phyloP scores from a whole-genome alignment of 139 green algal species.

The Nannochloris sp. region DNA sequence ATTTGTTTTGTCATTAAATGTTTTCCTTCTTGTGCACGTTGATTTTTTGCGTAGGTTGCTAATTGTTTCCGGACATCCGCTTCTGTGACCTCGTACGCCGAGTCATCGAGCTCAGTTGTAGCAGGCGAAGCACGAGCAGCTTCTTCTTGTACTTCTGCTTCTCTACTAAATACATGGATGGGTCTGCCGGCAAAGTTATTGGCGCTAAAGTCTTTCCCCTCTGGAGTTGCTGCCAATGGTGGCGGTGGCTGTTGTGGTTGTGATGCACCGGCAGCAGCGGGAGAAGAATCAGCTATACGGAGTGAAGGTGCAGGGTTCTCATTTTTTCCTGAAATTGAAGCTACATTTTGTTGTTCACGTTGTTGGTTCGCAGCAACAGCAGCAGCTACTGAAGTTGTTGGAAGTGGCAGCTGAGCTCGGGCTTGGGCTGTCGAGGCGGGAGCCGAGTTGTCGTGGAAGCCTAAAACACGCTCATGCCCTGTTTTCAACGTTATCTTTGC shows the following conservation, averaged over 20 bases:
- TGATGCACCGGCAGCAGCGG: background rate
- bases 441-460: no score
- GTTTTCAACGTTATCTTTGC: background rate
- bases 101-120: background rate
- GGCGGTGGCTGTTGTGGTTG: background rate
- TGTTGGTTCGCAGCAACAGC: background rate
- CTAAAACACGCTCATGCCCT: background rate
- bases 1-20: slow-evolving; percentile 4
- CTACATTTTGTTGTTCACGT: background rate
- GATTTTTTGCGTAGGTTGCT: background rate
- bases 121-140: background rate
- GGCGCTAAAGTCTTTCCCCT: background rate
- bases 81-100: slow-evolving; percentile 1
- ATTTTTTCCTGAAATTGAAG: background rate
- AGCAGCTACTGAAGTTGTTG: no score
- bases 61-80: background rate
- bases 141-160: background rate
- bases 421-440: background rate
- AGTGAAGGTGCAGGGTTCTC: background rate
- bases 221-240: background rate
- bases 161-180: background rate
- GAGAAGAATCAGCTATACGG: background rate
- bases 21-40: background rate
- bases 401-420: background rate
- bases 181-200: background rate